Evolutionary conservation across 2,329 filamentous ascomycete genomes (phyloP).

Genomic region (Gnomoniopsis smithogilvyi): DNA sequence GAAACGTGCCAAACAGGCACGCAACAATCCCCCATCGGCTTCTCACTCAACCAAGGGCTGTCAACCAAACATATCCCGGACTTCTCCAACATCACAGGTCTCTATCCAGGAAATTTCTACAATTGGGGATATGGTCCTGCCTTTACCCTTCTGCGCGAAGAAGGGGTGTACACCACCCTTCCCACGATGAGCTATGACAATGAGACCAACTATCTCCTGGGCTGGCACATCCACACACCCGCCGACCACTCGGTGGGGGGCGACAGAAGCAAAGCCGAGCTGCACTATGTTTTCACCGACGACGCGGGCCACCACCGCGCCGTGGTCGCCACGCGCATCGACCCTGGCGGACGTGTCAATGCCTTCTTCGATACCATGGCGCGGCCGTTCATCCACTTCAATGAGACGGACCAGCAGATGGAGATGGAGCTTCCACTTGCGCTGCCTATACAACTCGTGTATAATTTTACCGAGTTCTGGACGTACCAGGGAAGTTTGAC

Average conservation of each 20-base stretch:
- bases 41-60: slow-evolving; percentile 36
- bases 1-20: slow-evolving; percentile 45
- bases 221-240: slow-evolving; percentile 50
- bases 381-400: slow-evolving; percentile 32
- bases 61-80: slow-evolving; percentile 34
- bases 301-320: slow-evolving; percentile 36
- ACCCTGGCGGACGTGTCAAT: slow-evolving; percentile 35
- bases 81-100: slow-evolving; percentile 36
- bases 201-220: slow-evolving; percentile 42
- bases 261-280: slow-evolving; percentile 40
- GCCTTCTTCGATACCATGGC: slow-evolving; percentile 41
- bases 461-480: slow-evolving; percentile 42
- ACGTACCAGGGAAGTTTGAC: slow-evolving; percentile 46
- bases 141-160: slow-evolving; percentile 14
- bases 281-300: slow-evolving; percentile 47
- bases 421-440: slow-evolving; percentile 23
- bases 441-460: slow-evolving; percentile 32
- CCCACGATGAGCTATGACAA: slow-evolving; percentile 43
- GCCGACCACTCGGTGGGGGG: slow-evolving; percentile 45
- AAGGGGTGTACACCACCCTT: slow-evolving; percentile 29
- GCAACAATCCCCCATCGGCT: slow-evolving; percentile 46
- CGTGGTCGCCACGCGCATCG: slow-evolving; percentile 44
- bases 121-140: slow-evolving; percentile 45
- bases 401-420: slow-evolving; percentile 24
- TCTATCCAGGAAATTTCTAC: slow-evolving; percentile 36